Evolutionary conservation across 2,329 filamentous ascomycete genomes (phyloP).

Genomic region (Piedraia hortae): DNA sequence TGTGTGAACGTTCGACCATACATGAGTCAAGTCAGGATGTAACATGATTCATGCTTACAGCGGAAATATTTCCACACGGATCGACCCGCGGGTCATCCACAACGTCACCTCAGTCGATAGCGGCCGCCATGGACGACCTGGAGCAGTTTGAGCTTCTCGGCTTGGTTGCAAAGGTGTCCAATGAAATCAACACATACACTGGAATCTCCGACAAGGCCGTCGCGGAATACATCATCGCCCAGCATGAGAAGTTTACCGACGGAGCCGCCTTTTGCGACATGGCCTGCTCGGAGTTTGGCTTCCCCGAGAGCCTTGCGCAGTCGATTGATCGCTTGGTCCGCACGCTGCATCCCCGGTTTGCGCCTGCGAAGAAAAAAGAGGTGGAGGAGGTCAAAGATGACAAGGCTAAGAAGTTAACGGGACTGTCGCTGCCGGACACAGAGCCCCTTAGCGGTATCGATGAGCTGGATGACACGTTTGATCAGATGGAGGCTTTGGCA

Average conservation of each 20-base stretch:
- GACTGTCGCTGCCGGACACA: slow-evolving; percentile 63
- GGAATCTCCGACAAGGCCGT: slow-evolving; percentile 82
- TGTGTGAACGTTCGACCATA: too few species aligned
- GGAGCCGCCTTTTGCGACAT: slow-evolving; percentile 48
- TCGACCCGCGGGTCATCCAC: too few species aligned
- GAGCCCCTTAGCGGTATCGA: slow-evolving; percentile 19
- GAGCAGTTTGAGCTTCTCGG: slow-evolving; percentile 77
- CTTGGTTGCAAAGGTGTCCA: slow-evolving; percentile 80
- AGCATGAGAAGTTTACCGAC: slow-evolving; percentile 47
- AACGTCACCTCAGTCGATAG: too few species aligned
- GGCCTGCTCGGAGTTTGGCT: slow-evolving; percentile 52
- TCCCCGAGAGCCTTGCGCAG: slow-evolving; percentile 64
- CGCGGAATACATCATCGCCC: slow-evolving; percentile 83
- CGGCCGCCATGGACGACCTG: slow-evolving; percentile 57
- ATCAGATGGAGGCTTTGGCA: slow-evolving; percentile 65
- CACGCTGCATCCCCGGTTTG: slow-evolving; percentile 60
- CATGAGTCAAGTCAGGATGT: too few species aligned
- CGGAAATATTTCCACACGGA: too few species aligned
- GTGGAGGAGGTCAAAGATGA: slow-evolving; percentile 20
- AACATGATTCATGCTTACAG: too few species aligned
- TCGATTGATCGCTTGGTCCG: slow-evolving; percentile 72
- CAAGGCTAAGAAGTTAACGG: slow-evolving; percentile 73
- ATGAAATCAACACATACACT: slow-evolving; percentile 80
- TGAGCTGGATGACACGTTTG: slow-evolving; percentile 68
- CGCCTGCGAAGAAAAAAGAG: slow-evolving; percentile 32